Evolutionary conservation across 164 flowering plant genomes (phyloP).

Genomic region (Sedum album): DNA sequence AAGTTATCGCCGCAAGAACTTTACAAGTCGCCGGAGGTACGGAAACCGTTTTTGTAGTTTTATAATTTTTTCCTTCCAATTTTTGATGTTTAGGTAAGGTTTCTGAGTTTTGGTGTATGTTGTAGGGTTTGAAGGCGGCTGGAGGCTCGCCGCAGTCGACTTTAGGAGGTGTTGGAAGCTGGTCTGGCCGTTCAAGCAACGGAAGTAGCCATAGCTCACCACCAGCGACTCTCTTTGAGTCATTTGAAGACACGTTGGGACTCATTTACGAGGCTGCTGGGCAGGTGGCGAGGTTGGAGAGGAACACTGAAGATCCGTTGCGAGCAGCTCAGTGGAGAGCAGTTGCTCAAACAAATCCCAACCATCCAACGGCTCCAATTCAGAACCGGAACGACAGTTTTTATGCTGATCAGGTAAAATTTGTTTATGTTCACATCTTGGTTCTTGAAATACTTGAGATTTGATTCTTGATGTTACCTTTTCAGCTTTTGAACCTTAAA

Average conservation of each 20-base stretch:
- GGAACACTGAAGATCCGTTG: slow-evolving; percentile 11
- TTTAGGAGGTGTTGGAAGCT: slow-evolving; percentile 27
- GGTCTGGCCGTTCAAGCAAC: slow-evolving; percentile 21
- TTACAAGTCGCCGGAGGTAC: neutral
- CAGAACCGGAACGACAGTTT: neutral
- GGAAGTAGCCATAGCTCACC: slow-evolving; percentile 40
- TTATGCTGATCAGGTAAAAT: neutral
- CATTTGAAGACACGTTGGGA: slow-evolving; percentile 24
- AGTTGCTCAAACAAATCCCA: neutral
- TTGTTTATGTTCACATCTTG: too few species aligned
- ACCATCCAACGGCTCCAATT: neutral
- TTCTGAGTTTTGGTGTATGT: neutral
- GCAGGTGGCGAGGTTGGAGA: slow-evolving; percentile 33
- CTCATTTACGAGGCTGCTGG: slow-evolving; percentile 39
- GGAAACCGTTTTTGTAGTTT: neutral
- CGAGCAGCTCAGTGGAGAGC: neutral
- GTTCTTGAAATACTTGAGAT: neutral
- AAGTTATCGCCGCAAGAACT: neutral
- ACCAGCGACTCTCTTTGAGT: slow-evolving; percentile 24
- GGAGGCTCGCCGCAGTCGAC: slow-evolving; percentile 46
- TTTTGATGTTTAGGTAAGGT: neutral
- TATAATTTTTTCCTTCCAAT: neutral
- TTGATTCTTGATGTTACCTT: neutral
- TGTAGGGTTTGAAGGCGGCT: slow-evolving; percentile 17
- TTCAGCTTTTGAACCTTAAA: neutral